Percentiles rank a stretch among this genome's conserved stretches.
Conservation (phyloP, 2,329 filamentous ascomycete species). For the Pseudopyricularia javanii region DNA sequence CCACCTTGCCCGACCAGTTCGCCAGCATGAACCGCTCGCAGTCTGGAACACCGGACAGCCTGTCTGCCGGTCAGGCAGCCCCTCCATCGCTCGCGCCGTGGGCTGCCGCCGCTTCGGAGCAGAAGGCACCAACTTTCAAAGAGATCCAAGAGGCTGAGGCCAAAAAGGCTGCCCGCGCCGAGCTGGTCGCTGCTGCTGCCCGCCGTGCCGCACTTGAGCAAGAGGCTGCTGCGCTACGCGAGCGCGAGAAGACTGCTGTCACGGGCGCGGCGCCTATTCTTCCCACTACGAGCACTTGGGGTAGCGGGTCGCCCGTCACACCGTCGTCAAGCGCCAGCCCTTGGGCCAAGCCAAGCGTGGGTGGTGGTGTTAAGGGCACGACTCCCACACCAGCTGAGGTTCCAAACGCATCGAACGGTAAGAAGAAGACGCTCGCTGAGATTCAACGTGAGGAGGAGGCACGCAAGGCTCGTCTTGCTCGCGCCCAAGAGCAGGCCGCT, state of each 20-base stretch:
- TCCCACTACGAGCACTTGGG: slow-evolving; percentile 84
- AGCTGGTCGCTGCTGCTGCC: slow-evolving; percentile 66
- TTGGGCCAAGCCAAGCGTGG: slow-evolving; percentile 49
- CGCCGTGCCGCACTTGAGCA: slow-evolving; percentile 71
- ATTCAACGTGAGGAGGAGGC: slow-evolving; percentile 94
- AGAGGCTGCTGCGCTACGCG: slow-evolving; percentile 49
- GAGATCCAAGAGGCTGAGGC: slow-evolving; percentile 96
- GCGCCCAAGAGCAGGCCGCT: slow-evolving; percentile 38
- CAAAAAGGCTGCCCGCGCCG: slow-evolving; percentile 78
- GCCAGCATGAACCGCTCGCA: slow-evolving; percentile 46
- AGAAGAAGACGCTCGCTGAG: slow-evolving; percentile 86
- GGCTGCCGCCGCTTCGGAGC: slow-evolving; percentile 81
- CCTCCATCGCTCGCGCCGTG: slow-evolving; percentile 78
- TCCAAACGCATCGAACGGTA: slow-evolving; percentile 19
- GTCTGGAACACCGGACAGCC: slow-evolving; percentile 59
- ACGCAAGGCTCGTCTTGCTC: slow-evolving; percentile 55
- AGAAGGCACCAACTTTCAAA: slow-evolving; percentile 82
- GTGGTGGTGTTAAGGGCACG: slow-evolving; percentile 26
- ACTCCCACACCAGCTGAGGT: slow-evolving; percentile 12
- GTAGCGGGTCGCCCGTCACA: slow-evolving; percentile 57
- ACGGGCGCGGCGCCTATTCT: slow-evolving; percentile 59
- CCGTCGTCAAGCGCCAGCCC: slow-evolving; percentile 39
- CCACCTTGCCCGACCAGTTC: slow-evolving; percentile 69
- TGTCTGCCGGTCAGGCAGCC: slow-evolving; percentile 20
- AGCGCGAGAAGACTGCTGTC: slow-evolving; percentile 50